Base-by-base conservation (phyloP, 2,329 filamentous ascomycete species). In the Phaeosphaeriaceae sp. region DNA sequence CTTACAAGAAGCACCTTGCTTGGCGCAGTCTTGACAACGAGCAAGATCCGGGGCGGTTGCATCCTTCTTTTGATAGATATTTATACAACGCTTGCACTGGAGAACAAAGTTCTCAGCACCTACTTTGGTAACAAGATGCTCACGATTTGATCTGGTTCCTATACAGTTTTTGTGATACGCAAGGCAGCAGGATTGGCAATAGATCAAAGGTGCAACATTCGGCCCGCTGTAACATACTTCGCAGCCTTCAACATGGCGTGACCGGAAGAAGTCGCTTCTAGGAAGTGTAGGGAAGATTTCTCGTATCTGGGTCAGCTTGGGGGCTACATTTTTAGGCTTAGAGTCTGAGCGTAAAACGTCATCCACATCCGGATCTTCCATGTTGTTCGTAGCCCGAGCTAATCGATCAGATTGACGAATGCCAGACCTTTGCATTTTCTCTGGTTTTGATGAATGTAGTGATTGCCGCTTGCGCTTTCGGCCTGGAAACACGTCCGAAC, bases 91-190 rank as follows among this genome's bases (percentile, higher is more conserved):
- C 58, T 86, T 87, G 75, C 94, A 99, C 69, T 99, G 94, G 32
- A 99, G 77, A 13, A 99, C 87, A 61, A 96, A 97, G 30, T 87
- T 75, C 2, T 87, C 85, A 1, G 87, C 79, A 2, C 80, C 86
- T 43, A 97, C 74, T 70, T 97, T 99, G 18, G 92, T 97, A 8
- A 90, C 90, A 29, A 94, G 77, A 70, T 97, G 94, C n/a, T 96
- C 91, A 52, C 94, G 83, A 11, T 72, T 78, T 42, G 82, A 83
- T 41, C 94, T 84, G 40, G 81, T 79, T 1, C 93, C 92, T 21
- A 99, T 79, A 66, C 94, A 99, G 33, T 76, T 76, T 70, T 89
- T 90, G 74, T 99, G 94, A 60, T 91, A 96, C 0, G 89, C 82
- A 39, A 87, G 79, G 2, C 87, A 91, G 70, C 94, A 99, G 23